These are phyloP conservation scores for Sesbania bispinosa DNA, from an alignment of 306 rosid genomes.

Conservation along the genomic window DNA sequence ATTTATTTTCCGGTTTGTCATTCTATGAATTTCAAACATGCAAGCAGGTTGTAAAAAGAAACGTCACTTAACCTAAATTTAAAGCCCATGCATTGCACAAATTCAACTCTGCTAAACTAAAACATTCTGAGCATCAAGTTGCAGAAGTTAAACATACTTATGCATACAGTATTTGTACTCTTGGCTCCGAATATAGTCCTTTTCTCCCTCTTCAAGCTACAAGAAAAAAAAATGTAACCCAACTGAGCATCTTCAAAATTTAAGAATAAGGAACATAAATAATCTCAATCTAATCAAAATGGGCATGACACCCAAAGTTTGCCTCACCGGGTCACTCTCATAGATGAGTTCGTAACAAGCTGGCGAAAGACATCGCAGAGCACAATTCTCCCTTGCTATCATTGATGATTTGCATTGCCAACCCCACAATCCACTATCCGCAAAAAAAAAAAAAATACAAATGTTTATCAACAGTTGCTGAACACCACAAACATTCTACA, in stretches of 20 bases:
- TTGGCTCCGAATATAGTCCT: constrained; percentile 73
- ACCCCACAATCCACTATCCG: constrained; percentile 83
- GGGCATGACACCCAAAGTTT: background rate
- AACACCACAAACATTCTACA: background rate
- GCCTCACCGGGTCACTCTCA: constrained; percentile 81
- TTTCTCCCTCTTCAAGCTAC: constrained; percentile 98
- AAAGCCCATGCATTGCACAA: background rate
- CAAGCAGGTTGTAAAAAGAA: background rate
- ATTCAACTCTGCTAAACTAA: background rate
- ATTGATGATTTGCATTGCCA: constrained; percentile 66
- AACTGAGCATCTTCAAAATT: constrained; percentile 2
- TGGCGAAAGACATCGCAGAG: constrained; percentile 79
- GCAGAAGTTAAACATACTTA: constrained; percentile 55
- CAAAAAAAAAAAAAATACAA: background rate
- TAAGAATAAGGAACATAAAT: background rate
- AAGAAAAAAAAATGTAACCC: constrained; percentile 12
- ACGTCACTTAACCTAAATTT: background rate
- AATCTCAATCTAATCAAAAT: background rate
- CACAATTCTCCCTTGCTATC: constrained; percentile 88
- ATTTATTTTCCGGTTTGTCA: background rate
- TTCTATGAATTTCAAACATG: background rate
- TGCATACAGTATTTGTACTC: constrained; percentile 85
- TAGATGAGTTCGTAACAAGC: constrained; percentile 75
- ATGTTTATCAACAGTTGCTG: background rate
- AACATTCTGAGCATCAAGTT: constrained; percentile 11